phyloP scores from a whole-genome alignment of 495 filamentous ascomycete genomes.

The Aspergillus haitiensis region DNA sequence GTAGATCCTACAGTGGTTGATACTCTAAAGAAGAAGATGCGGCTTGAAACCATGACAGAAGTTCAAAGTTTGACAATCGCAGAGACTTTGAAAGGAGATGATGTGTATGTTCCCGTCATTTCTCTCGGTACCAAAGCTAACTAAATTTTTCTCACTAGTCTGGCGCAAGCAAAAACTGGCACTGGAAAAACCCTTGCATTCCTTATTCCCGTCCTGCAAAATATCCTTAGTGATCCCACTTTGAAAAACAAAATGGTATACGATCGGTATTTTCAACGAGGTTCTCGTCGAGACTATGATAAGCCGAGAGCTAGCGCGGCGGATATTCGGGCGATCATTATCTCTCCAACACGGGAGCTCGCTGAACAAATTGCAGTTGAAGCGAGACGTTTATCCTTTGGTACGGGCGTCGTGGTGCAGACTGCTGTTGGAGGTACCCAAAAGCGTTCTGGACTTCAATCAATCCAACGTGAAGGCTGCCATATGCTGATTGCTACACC shows the following conservation, averaged over 20 bases:
- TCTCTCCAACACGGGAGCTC: conserved; percentile 93
- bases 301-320: conserved; percentile 30
- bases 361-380: conserved; percentile 92
- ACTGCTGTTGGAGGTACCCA: conserved; percentile 85
- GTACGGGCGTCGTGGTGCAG: conserved; percentile 75
- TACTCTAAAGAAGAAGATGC: conserved; percentile 71
- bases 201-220: conserved; percentile 73
- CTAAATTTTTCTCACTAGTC: conserved; percentile 49
- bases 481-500: conserved; percentile 90
- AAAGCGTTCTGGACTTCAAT: conserved; percentile 61
- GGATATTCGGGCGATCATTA: conserved; percentile 85
- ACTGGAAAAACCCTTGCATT: conserved; percentile 88
- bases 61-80: conserved; percentile 86
- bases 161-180: conserved; percentile 86
- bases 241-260: conserved; percentile 23
- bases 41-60: conserved; percentile 82
- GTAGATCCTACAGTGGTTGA: conserved; percentile 65
- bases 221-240: conserved; percentile 61
- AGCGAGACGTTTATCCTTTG: conserved; percentile 64
- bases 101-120: conserved; percentile 60
- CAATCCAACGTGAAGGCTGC: conserved; percentile 73
- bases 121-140: conserved; percentile 15
- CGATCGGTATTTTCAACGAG: background rate
- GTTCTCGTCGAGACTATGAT: background rate
- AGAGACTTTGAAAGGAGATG: conserved; percentile 70